Conservation (phyloP, 208 protist species). For the Leishmania arabica region DNA sequence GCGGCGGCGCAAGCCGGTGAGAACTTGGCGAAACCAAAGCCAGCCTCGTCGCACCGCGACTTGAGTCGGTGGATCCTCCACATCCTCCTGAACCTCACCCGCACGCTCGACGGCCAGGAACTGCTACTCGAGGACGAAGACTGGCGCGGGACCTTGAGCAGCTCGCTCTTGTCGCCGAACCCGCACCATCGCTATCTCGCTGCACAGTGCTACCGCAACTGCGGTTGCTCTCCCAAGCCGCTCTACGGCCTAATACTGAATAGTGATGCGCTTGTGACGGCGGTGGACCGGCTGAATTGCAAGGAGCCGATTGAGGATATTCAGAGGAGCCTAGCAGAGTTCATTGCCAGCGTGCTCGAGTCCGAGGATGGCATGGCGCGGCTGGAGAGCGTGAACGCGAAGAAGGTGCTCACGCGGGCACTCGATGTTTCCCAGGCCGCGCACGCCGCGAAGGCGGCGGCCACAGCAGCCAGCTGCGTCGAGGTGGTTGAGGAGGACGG, state of each 20-base stretch:
- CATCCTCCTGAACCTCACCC: conserved; percentile 83
- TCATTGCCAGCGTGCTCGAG: conserved; percentile 60
- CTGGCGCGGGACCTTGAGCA: conserved; percentile 51
- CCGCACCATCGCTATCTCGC: conserved; percentile 62
- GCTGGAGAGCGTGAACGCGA: conserved; percentile 81
- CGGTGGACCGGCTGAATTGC: conserved; percentile 49
- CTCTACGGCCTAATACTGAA: conserved; percentile 51
- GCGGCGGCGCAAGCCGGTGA: not conserved
- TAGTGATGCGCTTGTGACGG: conserved; percentile 40
- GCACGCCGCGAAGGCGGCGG: conserved; percentile 2
- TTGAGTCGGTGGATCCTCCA: conserved; percentile 75
- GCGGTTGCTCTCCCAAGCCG: conserved; percentile 48
- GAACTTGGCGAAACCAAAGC: conserved; percentile 8
- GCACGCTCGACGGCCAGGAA: conserved; percentile 67
- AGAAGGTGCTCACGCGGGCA: conserved; percentile 50
- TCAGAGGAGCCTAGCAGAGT: conserved; percentile 66
- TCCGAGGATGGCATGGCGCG: conserved; percentile 67
- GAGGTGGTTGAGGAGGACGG: conserved; percentile 40
- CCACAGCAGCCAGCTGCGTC: conserved; percentile 11
- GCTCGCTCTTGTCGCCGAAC: conserved; percentile 42
- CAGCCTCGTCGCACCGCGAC: conserved; percentile 41
- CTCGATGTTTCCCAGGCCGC: conserved; percentile 28
- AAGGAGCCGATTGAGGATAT: conserved; percentile 44
- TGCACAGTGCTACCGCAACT: conserved; percentile 83
- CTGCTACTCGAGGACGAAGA: conserved; percentile 77